Percentiles rank a stretch among this genome's conserved stretches.
Evolutionary conservation across 23 red algal species (phyloP).

Genomic region (Pyropia haitanensis): DNA sequence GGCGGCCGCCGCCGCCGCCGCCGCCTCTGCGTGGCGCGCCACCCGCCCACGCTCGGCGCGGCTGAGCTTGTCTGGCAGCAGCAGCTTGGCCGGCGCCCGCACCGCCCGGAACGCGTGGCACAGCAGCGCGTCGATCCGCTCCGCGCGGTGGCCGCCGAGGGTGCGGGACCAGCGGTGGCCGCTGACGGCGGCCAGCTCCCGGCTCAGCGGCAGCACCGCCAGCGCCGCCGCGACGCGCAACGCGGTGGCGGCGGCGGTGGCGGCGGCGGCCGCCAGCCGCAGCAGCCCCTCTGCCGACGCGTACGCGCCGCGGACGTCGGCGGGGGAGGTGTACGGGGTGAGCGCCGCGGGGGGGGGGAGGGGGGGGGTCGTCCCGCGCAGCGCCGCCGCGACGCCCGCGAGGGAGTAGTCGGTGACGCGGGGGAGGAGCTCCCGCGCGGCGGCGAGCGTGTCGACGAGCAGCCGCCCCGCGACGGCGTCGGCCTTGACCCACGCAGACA

Average conservation of each 20-base stretch:
- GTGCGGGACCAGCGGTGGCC: conserved; percentile 89
- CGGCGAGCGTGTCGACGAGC: conserved; percentile 64
- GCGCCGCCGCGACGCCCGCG: conserved; percentile 20
- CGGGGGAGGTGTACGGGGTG: conserved; percentile 18
- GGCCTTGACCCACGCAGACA: conserved; percentile 46
- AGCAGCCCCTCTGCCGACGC: conserved; percentile 20
- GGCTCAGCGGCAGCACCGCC: conserved; percentile 56
- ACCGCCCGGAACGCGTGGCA: conserved; percentile 74
- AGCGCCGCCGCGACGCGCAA: conserved; percentile 51
- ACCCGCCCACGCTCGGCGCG: conserved; percentile 28
- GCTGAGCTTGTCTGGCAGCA: conserved; percentile 86
- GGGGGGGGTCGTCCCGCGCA: neutral
- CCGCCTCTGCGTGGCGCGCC: conserved; percentile 9
- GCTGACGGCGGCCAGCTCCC: conserved; percentile 73
- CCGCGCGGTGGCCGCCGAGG: conserved; percentile 63
- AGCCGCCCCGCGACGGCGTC: conserved; percentile 74
- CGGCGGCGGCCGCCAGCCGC: conserved; percentile 19
- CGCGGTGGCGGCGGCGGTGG: conserved; percentile 43
- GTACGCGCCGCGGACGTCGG: conserved; percentile 32
- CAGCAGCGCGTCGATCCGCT: conserved; percentile 89
- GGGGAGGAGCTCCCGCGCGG: conserved; percentile 52
- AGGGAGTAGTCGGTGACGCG: conserved; percentile 82
- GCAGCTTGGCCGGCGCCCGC: conserved; percentile 32
- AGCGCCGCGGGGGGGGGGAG: conserved; percentile 2
- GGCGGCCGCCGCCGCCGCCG: neutral